phyloP scores from a whole-genome alignment of 495 filamentous ascomycete species.

The Penicillium paxilli region DNA sequence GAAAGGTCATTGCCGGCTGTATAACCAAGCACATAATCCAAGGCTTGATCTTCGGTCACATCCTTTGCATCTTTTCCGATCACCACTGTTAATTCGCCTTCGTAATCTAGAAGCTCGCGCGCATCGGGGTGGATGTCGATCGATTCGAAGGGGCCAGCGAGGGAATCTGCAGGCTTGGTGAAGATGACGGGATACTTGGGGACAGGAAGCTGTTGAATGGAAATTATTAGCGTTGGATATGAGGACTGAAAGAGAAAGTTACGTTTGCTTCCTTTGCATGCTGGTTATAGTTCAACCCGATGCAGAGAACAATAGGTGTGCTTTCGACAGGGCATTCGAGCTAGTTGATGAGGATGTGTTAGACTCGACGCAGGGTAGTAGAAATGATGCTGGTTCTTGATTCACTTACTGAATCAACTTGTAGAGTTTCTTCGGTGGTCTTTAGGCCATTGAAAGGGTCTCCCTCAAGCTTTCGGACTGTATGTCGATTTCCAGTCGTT shows the following conservation, averaged over 20 bases:
- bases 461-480: constrained; percentile 11
- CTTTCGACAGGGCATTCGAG: constrained; percentile 14
- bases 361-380: too few relatives aligned
- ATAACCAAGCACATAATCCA: constrained; percentile 71
- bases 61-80: constrained; percentile 63
- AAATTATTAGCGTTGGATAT: neutral
- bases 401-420: neutral
- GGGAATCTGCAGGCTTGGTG: constrained; percentile 68
- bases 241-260: constrained; percentile 10
- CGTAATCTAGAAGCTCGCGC: constrained; percentile 55
- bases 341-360: neutral
- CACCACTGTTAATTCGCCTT: constrained; percentile 69
- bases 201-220: constrained; percentile 36
- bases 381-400: neutral
- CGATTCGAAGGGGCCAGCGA: constrained; percentile 57
- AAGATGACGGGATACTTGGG: constrained; percentile 70
- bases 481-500: constrained; percentile 1
- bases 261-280: constrained; percentile 71
- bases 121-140: constrained; percentile 59
- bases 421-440: constrained; percentile 2
- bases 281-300: constrained; percentile 71
- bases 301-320: constrained; percentile 50
- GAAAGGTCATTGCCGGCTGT: constrained; percentile 71
- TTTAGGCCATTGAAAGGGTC: constrained; percentile 7
- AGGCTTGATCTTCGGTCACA: constrained; percentile 58